Base-by-base conservation (phyloP, 2,329 filamentous ascomycete species). In the Penicillium sp. region DNA sequence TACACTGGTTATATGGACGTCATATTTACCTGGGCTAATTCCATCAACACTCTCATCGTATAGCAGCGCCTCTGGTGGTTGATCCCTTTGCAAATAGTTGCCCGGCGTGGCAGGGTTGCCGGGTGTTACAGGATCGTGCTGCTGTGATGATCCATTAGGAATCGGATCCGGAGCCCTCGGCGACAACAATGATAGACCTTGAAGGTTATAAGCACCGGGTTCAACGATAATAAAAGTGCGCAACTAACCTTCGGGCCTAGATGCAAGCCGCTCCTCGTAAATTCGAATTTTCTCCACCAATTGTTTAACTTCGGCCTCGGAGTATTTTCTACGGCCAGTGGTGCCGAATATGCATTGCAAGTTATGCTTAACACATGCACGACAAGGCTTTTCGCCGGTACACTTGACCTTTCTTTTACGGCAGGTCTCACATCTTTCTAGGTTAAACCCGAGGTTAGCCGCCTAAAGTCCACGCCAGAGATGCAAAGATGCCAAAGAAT, bases 351-450 rank as follows among this genome's bases (percentile, higher is more conserved):
- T 52, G 45, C 62, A 66, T 39, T 64, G 61, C 58, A 60, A 62
- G 33, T 57, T 53, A 39, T 63, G 62, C 33, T 57, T 65, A 25
- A 51, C 16, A 33, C 63, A 66, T 21, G 52, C 54, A 13, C 57
- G 56, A 37, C 63, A 66, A 11, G 63, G 63, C 39, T 63, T 62
- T 1, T 65, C 63, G 19, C 63, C 63, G 26, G 63, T 63, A 26
- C 63, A 66, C 54, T 63, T 66, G 21, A 66, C 63, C 37, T 66
- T 66, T 31, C 63, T 58, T 46, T 56, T 57, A 21, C 63, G 63
- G 19, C 63, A 66, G 25, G 59, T 55, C 49, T 61, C 59, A 26
- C 59, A 61, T 54, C 59, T 31, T 31, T 11, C 29, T 31, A 31
- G 29, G 29, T 31, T 57, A 27, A 27, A 21, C 25, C 26, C 31